Evolutionary conservation across 1,139 yeast genomes (phyloP), one percentile per base, ranked within the genome.

Genomic region (Hansenula lynferdii): DNA sequence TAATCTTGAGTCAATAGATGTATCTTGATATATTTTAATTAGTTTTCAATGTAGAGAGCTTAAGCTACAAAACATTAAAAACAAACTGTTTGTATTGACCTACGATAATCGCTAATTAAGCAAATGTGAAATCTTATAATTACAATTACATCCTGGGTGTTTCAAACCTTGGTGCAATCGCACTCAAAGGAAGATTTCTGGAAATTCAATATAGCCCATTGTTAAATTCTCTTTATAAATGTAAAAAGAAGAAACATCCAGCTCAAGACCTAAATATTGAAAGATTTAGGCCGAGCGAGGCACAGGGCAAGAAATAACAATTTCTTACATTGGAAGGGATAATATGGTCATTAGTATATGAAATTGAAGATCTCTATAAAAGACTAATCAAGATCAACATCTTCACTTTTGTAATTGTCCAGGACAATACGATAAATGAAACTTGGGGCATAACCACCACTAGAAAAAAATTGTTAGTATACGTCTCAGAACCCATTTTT

Each of bases 381-480:
- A 20, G 23, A 30, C 40, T 47, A 47, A 39, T 57, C 66, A 47
- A 81, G 65, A 53, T 74, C 73, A 43, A 77, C 85, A 62, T 90
- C 97, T 54, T 85, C 90, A 36, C 82, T 78, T 60, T 83, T 83
- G 65, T 94, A 94, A 62, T 90, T 89, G 63, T 94, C 99, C 67
- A 90, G 76, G 31, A 92, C 96, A 44, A 92, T 84, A 65, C 98
- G 81, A 64, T 94, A 94, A 39, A 92, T 84, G 64, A 92, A 94
- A 49, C 95, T 87, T 36, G 98, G 98, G 20, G 97, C 86, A 60
- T 85, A 90, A 22, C 97, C 97, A 34, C 98, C 98, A 44, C 69
- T 67, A 48, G 7, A 43, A 18, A n/a, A 19, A n/a, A 21, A 31
- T 10, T 22, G 57, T 50, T 57, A 53, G 55, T 47, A 45, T 30